These are phyloP conservation scores for Pythium phragmiticola DNA, from an alignment of 352 stramenopile species.

Conservation along the genomic window DNA sequence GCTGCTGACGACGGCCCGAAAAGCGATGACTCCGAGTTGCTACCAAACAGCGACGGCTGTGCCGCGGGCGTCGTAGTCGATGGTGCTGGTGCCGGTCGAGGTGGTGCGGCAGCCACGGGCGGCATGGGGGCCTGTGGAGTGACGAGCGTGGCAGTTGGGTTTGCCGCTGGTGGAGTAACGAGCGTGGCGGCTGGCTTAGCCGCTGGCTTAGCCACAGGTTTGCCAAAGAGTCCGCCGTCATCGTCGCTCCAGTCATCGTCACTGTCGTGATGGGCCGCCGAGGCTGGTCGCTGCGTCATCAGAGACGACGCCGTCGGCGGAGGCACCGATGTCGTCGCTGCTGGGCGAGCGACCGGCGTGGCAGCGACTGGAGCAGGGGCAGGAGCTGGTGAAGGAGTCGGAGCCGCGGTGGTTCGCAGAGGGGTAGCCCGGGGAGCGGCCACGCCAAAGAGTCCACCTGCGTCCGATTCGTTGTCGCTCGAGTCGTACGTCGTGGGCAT, in stretches of 20 bases:
- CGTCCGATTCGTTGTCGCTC: slow-evolving; percentile 58
- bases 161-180: slow-evolving; percentile 6
- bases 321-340: slow-evolving; percentile 16
- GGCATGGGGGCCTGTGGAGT: slow-evolving; percentile 4
- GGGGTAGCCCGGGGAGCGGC: slow-evolving; percentile 19
- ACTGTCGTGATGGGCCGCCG: slow-evolving; percentile 38
- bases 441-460: slow-evolving; percentile 55
- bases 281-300: slow-evolving; percentile 41
- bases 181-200: slow-evolving; percentile 5
- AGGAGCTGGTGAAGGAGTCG: slow-evolving; percentile 8
- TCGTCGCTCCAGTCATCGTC: slow-evolving; percentile 67
- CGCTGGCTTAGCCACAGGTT: slow-evolving; percentile 21
- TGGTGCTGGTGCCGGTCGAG: slow-evolving; percentile 13
- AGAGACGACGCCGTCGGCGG: slow-evolving; percentile 35
- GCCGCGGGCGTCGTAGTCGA: not conserved
- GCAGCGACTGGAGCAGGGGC: slow-evolving; percentile 10
- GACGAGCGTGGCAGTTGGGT: slow-evolving; percentile 2
- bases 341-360: slow-evolving; percentile 1
- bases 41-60: slow-evolving; percentile 14
- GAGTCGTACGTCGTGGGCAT: slow-evolving; percentile 47
- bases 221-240: slow-evolving; percentile 50
- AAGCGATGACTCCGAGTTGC: slow-evolving; percentile 19
- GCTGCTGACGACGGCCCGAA: slow-evolving; percentile 27
- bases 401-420: slow-evolving; percentile 8
- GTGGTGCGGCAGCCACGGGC: slow-evolving; percentile 3